These are phyloP conservation scores for Ceratobasidium sp. DNA, from an alignment of 1,284 basidiomycete species.

Conservation along the genomic window DNA sequence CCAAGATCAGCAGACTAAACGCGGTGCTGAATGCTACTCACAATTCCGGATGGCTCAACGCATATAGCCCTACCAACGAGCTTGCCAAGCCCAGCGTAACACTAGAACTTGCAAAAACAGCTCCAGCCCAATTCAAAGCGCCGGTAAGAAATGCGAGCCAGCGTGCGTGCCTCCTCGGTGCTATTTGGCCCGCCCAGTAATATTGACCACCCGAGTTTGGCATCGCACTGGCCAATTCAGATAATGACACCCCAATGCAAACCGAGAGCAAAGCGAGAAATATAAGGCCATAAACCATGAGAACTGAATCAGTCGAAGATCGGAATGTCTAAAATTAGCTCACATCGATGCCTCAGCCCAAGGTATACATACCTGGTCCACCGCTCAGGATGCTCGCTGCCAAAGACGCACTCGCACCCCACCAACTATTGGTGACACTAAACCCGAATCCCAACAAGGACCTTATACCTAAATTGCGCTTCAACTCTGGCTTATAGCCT, in stretches of 20 bases:
- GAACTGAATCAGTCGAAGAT: too few species aligned
- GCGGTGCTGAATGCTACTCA: neutral
- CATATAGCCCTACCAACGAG: slow-evolving; percentile 17
- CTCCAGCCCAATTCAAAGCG: slow-evolving; percentile 18
- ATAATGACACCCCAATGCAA: slow-evolving; percentile 17
- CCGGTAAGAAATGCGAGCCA: slow-evolving; percentile 25
- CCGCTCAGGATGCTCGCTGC: slow-evolving; percentile 8
- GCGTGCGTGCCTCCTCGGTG: slow-evolving; percentile 3
- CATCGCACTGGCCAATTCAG: slow-evolving; percentile 26
- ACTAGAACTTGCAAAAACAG: slow-evolving; percentile 5
- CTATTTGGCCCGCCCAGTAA: slow-evolving; percentile 23
- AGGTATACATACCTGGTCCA: neutral
- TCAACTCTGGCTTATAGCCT: slow-evolving; percentile 19
- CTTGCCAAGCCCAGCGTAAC: slow-evolving; percentile 12
- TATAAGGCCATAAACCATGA: slow-evolving; percentile 22
- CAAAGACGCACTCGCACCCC: slow-evolving; percentile 11
- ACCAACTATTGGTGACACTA: slow-evolving; percentile 20
- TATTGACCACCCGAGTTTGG: slow-evolving; percentile 32
- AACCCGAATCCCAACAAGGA: slow-evolving; percentile 13
- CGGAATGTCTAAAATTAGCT: neutral
- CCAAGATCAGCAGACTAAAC: neutral
- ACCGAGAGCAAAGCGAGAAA: neutral
- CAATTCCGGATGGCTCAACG: slow-evolving; percentile 14
- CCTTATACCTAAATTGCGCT: slow-evolving; percentile 7
- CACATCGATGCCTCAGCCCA: neutral